Conservation (phyloP, 1,284 basidiomycete species). For the Stereum hirsutum region DNA sequence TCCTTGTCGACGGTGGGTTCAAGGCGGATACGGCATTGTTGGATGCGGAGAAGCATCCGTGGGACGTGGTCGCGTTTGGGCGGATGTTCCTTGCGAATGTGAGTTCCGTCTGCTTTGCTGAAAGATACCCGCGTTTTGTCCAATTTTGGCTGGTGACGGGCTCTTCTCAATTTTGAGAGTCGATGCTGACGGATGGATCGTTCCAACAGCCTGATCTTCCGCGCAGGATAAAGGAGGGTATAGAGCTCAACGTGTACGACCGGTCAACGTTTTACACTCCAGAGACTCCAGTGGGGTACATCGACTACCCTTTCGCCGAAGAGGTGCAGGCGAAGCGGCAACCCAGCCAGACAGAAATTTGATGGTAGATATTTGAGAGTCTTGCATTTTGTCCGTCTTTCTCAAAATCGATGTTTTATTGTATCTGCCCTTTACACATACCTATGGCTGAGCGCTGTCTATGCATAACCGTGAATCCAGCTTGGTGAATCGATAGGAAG, state of each 20-base stretch:
- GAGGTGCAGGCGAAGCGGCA: slow-evolving; percentile 2
- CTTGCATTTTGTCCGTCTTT: no score
- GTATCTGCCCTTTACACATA: no score
- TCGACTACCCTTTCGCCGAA: slow-evolving; percentile 28
- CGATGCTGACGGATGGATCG: neutral
- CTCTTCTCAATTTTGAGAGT: neutral
- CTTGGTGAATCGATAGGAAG: no score
- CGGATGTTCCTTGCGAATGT: slow-evolving; percentile 8
- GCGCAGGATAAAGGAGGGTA: slow-evolving; percentile 26
- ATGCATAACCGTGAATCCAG: no score
- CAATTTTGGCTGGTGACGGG: slow-evolving; percentile 23
- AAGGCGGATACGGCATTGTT: slow-evolving; percentile 6
- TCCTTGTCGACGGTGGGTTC: slow-evolving; percentile 25
- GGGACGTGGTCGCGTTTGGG: slow-evolving; percentile 9
- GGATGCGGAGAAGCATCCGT: slow-evolving; percentile 6
- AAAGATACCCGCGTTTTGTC: no score
- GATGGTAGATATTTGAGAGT: no score
- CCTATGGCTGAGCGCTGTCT: no score
- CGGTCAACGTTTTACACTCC: slow-evolving; percentile 24
- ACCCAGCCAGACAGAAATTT: no score
- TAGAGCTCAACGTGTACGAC: slow-evolving; percentile 23
- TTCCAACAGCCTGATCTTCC: slow-evolving; percentile 53
- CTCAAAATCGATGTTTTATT: no score
- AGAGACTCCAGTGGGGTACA: slow-evolving; percentile 25
- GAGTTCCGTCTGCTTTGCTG: slow-evolving; percentile 8